Percentiles rank a stretch among this genome's conserved stretches.
These are phyloP conservation scores for Colletotrichum kahawae DNA, from an alignment of 2,329 filamentous ascomycete species.

Conservation along the genomic window DNA sequence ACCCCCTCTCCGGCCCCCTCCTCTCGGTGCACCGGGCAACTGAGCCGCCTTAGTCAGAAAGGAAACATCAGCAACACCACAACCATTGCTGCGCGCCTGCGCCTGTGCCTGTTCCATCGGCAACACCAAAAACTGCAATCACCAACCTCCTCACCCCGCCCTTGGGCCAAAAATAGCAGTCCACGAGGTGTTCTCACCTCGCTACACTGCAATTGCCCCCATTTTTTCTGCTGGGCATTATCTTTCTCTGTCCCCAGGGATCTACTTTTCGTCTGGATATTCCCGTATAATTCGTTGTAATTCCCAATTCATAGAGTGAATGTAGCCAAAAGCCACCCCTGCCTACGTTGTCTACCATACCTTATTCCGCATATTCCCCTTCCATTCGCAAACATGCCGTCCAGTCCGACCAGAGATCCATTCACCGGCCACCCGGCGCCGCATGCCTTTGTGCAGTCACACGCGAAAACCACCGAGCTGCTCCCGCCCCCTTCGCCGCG, in stretches of 20 bases:
- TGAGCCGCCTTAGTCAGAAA: slow-evolving; percentile 11
- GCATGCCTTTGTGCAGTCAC: slow-evolving; percentile 24
- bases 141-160: slow-evolving; percentile 19
- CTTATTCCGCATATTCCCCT: background rate
- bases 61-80: slow-evolving; percentile 8
- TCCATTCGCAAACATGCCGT: slow-evolving; percentile 25
- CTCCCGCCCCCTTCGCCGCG: slow-evolving; percentile 66
- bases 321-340: background rate
- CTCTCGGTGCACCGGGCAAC: slow-evolving; percentile 7
- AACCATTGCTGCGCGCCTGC: background rate
- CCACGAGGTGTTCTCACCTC: slow-evolving; percentile 18
- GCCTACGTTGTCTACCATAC: background rate
- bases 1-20: background rate
- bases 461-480: slow-evolving; percentile 45
- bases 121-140: slow-evolving; percentile 17
- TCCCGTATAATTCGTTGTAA: slow-evolving; percentile 12
- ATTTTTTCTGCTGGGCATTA: background rate
- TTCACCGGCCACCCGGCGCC: slow-evolving; percentile 24
- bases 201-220: slow-evolving; percentile 4
- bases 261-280: background rate
- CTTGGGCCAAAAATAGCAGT: slow-evolving; percentile 19
- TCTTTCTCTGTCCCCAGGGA: background rate
- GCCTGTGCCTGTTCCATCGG: background rate
- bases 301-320: background rate
- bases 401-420: slow-evolving; percentile 34